phyloP scores from a whole-genome alignment of 495 filamentous ascomycete genomes.

The Hyaloscypha bicolor region DNA sequence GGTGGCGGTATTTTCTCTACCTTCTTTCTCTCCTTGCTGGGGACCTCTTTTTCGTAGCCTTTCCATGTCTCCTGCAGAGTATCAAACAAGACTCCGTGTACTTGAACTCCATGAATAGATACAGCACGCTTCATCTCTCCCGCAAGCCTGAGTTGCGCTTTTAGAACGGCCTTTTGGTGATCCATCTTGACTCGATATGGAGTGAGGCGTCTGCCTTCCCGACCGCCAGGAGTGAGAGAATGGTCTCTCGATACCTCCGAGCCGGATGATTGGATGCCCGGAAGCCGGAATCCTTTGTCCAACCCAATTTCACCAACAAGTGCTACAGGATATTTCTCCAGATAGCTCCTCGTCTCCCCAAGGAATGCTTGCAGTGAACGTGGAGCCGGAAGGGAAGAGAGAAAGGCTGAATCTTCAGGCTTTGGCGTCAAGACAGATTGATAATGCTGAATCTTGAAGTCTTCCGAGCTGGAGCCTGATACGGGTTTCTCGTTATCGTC shows the following conservation, averaged over 20 bases:
- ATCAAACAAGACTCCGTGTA: constrained; percentile 81
- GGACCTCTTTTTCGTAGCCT: constrained; percentile 72
- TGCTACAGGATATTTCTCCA: constrained; percentile 65
- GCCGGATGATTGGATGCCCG: constrained; percentile 58
- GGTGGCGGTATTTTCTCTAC: constrained; percentile 35
- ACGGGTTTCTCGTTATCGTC: constrained; percentile 36
- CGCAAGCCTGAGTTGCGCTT: constrained; percentile 83
- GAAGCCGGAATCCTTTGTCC: constrained; percentile 84
- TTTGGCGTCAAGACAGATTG: constrained; percentile 62
- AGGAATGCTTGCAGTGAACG: constrained; percentile 68
- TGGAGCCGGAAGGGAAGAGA: constrained; percentile 70
- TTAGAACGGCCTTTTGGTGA: constrained; percentile 77
- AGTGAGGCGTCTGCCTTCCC: constrained; percentile 76
- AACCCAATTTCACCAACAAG: constrained; percentile 89
- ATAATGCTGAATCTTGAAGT: constrained; percentile 72
- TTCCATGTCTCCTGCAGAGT: constrained; percentile 76
- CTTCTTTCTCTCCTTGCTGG: constrained; percentile 62
- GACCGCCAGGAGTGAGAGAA: constrained; percentile 73
- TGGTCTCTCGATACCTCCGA: constrained; percentile 55
- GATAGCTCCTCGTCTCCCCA: constrained; percentile 60
- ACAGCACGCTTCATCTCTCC: constrained; percentile 80
- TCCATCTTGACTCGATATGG: constrained; percentile 73
- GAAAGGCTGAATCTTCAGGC: constrained; percentile 62
- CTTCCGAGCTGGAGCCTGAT: constrained; percentile 25
- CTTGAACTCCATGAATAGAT: constrained; percentile 89